Percentiles rank a stretch among this genome's conserved stretches.
Conservation (phyloP, 805 yeast genomes). For the Kockiozyma suomiensis region DNA sequence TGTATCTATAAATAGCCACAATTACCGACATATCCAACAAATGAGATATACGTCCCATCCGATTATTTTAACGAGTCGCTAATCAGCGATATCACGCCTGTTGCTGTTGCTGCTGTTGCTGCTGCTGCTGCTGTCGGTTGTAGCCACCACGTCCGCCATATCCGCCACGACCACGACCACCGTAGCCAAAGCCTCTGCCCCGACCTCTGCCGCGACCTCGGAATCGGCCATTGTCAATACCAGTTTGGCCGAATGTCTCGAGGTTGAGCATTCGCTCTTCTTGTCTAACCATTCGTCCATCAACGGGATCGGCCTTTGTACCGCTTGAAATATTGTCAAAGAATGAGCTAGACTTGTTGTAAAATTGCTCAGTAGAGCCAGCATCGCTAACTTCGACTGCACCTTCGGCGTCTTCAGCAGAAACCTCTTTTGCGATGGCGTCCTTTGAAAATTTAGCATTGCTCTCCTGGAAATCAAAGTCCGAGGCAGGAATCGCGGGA, state of each 20-base stretch:
- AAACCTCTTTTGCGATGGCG: slow-evolving; percentile 46
- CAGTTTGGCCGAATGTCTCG: slow-evolving; percentile 82
- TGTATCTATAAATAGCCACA: background rate
- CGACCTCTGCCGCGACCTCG: slow-evolving; percentile 58
- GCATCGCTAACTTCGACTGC: slow-evolving; percentile 37
- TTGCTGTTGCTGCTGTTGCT: slow-evolving; percentile 13
- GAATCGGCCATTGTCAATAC: slow-evolving; percentile 49
- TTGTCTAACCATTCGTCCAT: slow-evolving; percentile 58
- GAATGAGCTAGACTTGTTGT: slow-evolving; percentile 82
- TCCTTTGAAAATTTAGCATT: slow-evolving; percentile 63
- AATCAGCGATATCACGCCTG: background rate
- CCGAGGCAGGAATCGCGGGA: slow-evolving; percentile 50
- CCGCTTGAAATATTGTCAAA: slow-evolving; percentile 84
- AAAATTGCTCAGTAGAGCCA: slow-evolving; percentile 46
- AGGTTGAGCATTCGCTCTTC: slow-evolving; percentile 72
- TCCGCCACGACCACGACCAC: slow-evolving; percentile 47
- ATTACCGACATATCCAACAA: background rate
- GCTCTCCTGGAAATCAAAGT: slow-evolving; percentile 73
- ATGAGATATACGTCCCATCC: background rate
- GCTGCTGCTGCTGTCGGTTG: slow-evolving; percentile 1
- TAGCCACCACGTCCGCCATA: slow-evolving; percentile 23
- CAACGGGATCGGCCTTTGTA: slow-evolving; percentile 48
- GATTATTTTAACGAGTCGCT: background rate
- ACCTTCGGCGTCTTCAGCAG: slow-evolving; percentile 43
- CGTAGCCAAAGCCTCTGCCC: slow-evolving; percentile 40